Base-by-base conservation (phyloP, 2,329 filamentous ascomycete genomes). In the Epichloe uncinata region DNA sequence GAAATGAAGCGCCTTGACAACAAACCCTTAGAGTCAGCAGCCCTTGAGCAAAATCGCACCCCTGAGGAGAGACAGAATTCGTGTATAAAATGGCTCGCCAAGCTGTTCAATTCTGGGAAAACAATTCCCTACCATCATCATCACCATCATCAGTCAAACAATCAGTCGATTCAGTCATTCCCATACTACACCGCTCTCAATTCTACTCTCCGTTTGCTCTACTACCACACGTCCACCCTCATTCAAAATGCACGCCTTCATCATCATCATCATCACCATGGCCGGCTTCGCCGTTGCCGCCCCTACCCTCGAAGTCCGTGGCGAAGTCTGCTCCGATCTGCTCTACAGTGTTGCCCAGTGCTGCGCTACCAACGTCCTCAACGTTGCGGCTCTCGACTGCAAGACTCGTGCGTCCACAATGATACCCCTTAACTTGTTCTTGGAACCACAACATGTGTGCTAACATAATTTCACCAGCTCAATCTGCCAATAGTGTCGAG, bases 341-440 rank as follows among this genome's bases (percentile, higher is more conserved):
- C 33, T 56, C 30, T 53, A 56, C 42, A 33, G 33, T 8, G 40
- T 38, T 12, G 42, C 54, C 3, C 51, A 42, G n/a, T 56, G 54
- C 50, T 56, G 54, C 41, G 6, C 26, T 0, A 2, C 38, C n/a
- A 36, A 55, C 37, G 47, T 54, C 4, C 40, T 53, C 8, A 41
- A 42, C 6, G 5, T 53, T n/a, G 45, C 44, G 26, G 20, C 6
- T 5, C 22, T 55, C 16, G 47, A 53, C 36, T 55, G 54, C 49
- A 13, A 37, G 9, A 3, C 1, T 18, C 52, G 54, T 55, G 22
- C 49, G 54, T 53, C 1, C 11, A 15, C 22, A 18, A n/a, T 12
- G 16, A 5, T 35, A 22, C 33, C 8, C 18, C 26, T 26, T 15
- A 30, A 34, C 42, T 33, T 42, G 11, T 45, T 33, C 50, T 3